phyloP scores from a whole-genome alignment of 352 stramenopile species.

The Saprolegnia parasitica region DNA sequence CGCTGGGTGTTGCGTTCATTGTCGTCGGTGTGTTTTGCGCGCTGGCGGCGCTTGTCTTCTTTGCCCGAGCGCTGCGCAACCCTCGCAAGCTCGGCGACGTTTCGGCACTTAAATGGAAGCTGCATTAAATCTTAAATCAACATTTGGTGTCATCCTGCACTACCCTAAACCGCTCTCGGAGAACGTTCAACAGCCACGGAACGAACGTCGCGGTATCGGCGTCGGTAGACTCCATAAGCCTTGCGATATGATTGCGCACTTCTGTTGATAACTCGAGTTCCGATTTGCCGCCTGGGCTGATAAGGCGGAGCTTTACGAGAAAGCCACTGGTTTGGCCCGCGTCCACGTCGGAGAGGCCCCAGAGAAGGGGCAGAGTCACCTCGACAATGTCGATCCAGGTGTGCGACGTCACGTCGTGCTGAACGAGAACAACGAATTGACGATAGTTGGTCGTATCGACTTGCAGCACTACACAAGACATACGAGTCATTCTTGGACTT shows the following conservation, averaged over 20 bases:
- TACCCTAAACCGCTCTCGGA: not conserved
- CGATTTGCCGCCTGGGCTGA: not conserved
- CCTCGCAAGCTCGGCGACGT: conserved; percentile 51
- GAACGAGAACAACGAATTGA: not conserved
- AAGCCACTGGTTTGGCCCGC: not conserved
- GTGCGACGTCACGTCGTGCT: not conserved
- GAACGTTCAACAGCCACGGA: not conserved
- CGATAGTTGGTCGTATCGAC: not conserved
- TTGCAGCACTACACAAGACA: conserved; percentile 16
- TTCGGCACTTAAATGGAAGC: conserved; percentile 50
- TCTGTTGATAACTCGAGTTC: not conserved
- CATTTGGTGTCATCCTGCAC: conserved; percentile 5
- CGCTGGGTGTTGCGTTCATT: conserved; percentile 54
- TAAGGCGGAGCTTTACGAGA: not conserved
- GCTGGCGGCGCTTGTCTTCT: conserved; percentile 45
- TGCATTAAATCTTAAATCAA: conserved; percentile 12
- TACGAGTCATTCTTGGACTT: too few relatives aligned
- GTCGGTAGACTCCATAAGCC: not conserved
- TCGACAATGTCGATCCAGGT: conserved; percentile 13
- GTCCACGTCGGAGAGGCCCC: not conserved
- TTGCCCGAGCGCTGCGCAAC: conserved; percentile 42
- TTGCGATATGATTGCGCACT: not conserved
- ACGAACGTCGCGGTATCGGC: not conserved
- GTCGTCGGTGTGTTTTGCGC: conserved; percentile 49
- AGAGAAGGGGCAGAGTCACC: not conserved